Evolutionary conservation across 2,329 filamentous ascomycete species (phyloP), one percentile per base, ranked within the genome.

Genomic region (Knufia fluminis): DNA sequence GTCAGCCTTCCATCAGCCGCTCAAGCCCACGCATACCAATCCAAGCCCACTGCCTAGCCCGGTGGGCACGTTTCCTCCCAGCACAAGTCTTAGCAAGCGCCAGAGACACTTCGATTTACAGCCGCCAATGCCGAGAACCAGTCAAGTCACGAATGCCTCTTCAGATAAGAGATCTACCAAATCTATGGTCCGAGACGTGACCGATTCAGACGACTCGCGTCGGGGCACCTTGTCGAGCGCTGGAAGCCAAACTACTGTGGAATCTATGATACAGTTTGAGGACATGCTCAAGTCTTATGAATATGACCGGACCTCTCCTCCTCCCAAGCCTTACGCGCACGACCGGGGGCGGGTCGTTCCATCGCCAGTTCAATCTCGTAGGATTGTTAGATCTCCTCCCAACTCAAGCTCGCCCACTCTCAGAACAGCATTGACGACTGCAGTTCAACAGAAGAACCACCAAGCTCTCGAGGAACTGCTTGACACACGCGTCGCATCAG

Each of bases 401-500:
- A 71, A 69, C 4, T 61, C 67, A 2, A 71, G 74, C 26, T 66
- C 68, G 0, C 61, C 68, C 0, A 70, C 70, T 45, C 64, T 76
- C 56, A 73, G 67, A 58, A 62, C 68, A 1, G 71, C 75, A 2
- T 67, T 82, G 0, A 59, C 76, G 1, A 70, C 72, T 4, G 78
- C 79, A 2, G 70, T 82, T 10, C 72, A 76, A n/a, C 68, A 69
- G 31, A 73, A 69, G 57, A 80, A 82, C 56, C 74, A 78, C 59
- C 74, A 74, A 57, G 62, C 77, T 31, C 63, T 80, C 1, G 73
- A 78, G 62, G 75, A 80, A 59, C 67, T 82, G 4, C 68, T 82
- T 2, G 75, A 80, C 55, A 24, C 17, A 14, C 28, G 22, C 8
- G n/a, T 38, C 31, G 8, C 22, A 3, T 10, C 10, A 31, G 20